Evolutionary conservation across 495 filamentous ascomycete species (phyloP).

Genomic region (Oleoguttula mirabilis): DNA sequence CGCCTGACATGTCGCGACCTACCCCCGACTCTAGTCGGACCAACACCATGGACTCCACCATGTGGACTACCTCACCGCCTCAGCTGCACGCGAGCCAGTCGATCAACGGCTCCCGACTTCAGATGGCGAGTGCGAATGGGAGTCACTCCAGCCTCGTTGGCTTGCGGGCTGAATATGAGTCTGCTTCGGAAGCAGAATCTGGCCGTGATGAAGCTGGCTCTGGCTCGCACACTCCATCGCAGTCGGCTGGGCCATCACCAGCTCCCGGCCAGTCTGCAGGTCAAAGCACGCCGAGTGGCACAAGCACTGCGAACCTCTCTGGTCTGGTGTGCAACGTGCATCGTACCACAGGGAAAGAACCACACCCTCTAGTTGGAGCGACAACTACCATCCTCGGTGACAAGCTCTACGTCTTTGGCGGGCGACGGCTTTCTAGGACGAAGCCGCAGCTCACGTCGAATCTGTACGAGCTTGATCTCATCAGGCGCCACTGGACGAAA

Average conservation of each 20-base stretch:
- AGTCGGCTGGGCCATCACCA: slow-evolving; percentile 17
- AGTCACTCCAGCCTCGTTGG: slow-evolving; percentile 47
- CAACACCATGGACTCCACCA: slow-evolving; percentile 52
- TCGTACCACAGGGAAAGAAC: slow-evolving; percentile 79
- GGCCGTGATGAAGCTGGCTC: slow-evolving; percentile 25
- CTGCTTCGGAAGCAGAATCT: slow-evolving; percentile 30
- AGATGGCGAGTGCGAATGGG: slow-evolving; percentile 35
- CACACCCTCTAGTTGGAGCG: slow-evolving; percentile 80
- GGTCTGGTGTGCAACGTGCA: slow-evolving; percentile 91
- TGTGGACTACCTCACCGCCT: slow-evolving; percentile 43
- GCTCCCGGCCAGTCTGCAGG: slow-evolving; percentile 19
- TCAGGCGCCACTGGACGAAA: slow-evolving; percentile 84
- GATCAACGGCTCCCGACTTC: slow-evolving; percentile 15
- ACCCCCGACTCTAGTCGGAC: slow-evolving; percentile 33
- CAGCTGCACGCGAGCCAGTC: slow-evolving; percentile 23
- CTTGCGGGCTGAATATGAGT: slow-evolving; percentile 37
- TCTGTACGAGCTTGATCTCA: slow-evolving; percentile 84
- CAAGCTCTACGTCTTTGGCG: slow-evolving; percentile 92
- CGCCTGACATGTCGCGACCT: slow-evolving; percentile 28
- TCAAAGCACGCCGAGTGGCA: slow-evolving; percentile 12
- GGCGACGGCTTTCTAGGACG: slow-evolving; percentile 70
- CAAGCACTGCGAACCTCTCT: slow-evolving; percentile 45
- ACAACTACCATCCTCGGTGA: slow-evolving; percentile 92
- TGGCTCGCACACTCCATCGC: slow-evolving; percentile 33
- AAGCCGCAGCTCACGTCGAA: slow-evolving; percentile 75